Conservation (phyloP, 345 rosid species). For the Zanthoxylum bungeanum region DNA sequence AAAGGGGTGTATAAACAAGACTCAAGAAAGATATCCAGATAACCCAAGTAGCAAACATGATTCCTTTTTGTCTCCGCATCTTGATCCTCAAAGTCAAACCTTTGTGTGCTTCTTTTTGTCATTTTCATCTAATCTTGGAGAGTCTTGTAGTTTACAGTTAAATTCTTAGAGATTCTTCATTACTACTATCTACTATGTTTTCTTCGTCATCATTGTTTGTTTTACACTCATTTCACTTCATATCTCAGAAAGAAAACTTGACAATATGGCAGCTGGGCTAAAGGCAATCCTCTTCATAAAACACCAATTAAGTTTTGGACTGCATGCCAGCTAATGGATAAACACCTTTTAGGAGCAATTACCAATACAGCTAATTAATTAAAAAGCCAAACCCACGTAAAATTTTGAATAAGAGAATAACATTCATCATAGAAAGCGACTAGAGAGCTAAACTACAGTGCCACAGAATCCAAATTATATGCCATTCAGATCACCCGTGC, state of each 20-base stretch:
- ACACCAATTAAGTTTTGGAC: background rate
- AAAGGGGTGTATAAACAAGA: background rate
- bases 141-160: background rate
- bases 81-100: background rate
- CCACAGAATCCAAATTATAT: background rate
- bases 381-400: background rate
- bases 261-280: background rate
- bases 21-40: background rate
- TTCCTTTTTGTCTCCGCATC: background rate
- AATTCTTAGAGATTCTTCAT: background rate
- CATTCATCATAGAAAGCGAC: background rate
- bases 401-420: background rate
- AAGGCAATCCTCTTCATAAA: background rate
- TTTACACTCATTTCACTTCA: background rate
- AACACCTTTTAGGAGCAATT: background rate
- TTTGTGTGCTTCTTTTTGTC: background rate
- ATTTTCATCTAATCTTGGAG: background rate
- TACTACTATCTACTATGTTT: background rate
- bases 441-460: background rate
- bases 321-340: background rate
- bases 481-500: background rate
- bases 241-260: background rate
- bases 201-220: background rate
- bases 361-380: background rate
- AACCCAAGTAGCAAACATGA: background rate